Evolutionary conservation across 495 filamentous ascomycete species (phyloP).

Genomic region (Filosporella fistucella): DNA sequence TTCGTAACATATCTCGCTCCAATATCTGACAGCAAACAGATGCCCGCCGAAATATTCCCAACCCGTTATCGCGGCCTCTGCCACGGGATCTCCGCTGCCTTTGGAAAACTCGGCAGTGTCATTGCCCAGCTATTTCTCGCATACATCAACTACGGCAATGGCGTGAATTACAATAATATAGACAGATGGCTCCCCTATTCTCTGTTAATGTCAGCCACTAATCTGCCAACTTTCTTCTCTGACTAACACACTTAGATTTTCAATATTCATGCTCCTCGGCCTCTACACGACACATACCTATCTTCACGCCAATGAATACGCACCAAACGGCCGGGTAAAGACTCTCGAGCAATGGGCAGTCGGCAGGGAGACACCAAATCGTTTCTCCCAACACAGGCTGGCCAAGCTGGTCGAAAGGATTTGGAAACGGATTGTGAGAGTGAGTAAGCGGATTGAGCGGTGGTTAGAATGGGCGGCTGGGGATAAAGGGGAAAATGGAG

Average conservation of each 20-base stretch:
- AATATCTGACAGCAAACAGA: not conserved
- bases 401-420: not conserved
- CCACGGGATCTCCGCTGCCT: constrained; percentile 79
- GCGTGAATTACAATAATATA: constrained; percentile 4
- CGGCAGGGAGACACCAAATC: constrained; percentile 5
- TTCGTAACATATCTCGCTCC: not conserved
- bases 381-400: not conserved
- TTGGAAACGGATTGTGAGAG: not conserved
- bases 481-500: constrained; percentile 6
- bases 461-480: constrained; percentile 6
- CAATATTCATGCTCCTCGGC: constrained; percentile 15
- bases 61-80: constrained; percentile 77
- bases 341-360: constrained; percentile 15
- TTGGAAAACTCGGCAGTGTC: constrained; percentile 79
- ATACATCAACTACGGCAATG: constrained; percentile 17
- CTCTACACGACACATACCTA: not conserved
- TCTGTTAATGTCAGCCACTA: constrained; percentile 5
- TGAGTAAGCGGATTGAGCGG: not conserved
- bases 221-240: not conserved
- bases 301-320: constrained; percentile 6
- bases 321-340: not conserved
- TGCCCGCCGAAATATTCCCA: constrained; percentile 83
- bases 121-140: constrained; percentile 29
- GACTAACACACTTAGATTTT: constrained; percentile 3
- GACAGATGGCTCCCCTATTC: constrained; percentile 15